Percentiles rank a stretch among this genome's conserved stretches.
Conservation (phyloP, 148 eudicot species). For the Polygonum maritimum region DNA sequence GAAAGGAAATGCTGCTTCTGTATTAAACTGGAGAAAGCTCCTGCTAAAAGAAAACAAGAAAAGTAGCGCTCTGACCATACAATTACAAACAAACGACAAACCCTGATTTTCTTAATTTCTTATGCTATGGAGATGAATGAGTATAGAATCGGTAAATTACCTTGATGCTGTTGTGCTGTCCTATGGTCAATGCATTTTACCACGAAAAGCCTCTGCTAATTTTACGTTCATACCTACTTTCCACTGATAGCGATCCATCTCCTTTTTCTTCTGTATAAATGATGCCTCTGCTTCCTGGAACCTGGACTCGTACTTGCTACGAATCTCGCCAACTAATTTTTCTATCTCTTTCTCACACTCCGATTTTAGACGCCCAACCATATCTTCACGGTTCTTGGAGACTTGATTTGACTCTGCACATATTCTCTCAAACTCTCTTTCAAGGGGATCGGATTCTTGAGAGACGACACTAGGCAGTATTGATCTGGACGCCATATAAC, state of each 20-base stretch:
- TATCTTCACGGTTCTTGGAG: constrained; percentile 28
- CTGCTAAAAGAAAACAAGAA: constrained; percentile 22
- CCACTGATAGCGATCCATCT: constrained; percentile 37
- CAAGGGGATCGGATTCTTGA: constrained; percentile 48
- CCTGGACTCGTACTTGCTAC: constrained; percentile 40
- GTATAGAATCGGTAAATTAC: constrained; percentile 13
- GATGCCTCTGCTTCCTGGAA: constrained; percentile 48
- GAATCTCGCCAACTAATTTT: constrained; percentile 42
- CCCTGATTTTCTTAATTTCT: background rate
- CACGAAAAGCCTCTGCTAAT: constrained; percentile 62
- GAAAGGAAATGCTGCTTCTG: constrained; percentile 13
- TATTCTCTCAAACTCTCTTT: constrained; percentile 44
- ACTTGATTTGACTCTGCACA: constrained; percentile 31
- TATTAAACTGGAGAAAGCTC: constrained; percentile 23
- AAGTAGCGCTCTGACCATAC: background rate
- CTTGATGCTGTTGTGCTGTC: constrained; percentile 27
- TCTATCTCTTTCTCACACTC: constrained; percentile 67
- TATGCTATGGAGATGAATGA: too few relatives aligned
- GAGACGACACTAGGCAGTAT: background rate
- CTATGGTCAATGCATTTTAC: constrained; percentile 50
- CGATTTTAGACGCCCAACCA: constrained; percentile 39
- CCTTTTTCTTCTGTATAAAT: constrained; percentile 40
- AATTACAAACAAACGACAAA: background rate
- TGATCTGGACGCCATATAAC: constrained; percentile 15
- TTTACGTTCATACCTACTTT: constrained; percentile 52